Conservation (phyloP, 306 rosid species). For the Quercus variabilis region DNA sequence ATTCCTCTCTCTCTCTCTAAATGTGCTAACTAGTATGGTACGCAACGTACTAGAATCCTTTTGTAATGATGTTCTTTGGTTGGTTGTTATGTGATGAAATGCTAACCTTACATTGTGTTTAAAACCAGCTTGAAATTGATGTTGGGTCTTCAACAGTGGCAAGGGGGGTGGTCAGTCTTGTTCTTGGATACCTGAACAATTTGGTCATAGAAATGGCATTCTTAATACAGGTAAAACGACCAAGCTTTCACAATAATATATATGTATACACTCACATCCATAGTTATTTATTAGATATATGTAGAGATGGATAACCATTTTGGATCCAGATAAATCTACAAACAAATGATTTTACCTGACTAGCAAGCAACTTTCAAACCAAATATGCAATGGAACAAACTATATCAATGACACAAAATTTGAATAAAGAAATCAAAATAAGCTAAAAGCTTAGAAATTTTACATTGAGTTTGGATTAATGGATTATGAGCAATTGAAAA, state of each 20-base stretch:
- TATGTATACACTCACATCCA: not conserved
- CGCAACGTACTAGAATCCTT: not conserved
- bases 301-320: no score
- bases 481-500: no score
- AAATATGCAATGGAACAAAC: not conserved
- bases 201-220: constrained; percentile 94
- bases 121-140: constrained; percentile 51
- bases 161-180: constrained; percentile 75
- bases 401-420: no score
- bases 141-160: constrained; percentile 89
- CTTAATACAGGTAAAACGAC: constrained; percentile 64
- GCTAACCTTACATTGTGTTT: constrained; percentile 19
- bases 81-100: not conserved
- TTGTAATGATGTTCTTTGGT: not conserved
- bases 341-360: no score
- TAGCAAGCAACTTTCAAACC: not conserved
- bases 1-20: not conserved
- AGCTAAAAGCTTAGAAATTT: no score
- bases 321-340: no score
- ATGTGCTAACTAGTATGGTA: not conserved
- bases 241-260: not conserved
- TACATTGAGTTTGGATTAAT: no score
- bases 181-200: constrained; percentile 87
- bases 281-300: no score
- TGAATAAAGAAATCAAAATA: no score